A percentile compares a stretch with the other conserved stretches of the same genome.
Conservation (phyloP, 2,329 filamentous ascomycete genomes). For the Epichloe gansuensis region DNA sequence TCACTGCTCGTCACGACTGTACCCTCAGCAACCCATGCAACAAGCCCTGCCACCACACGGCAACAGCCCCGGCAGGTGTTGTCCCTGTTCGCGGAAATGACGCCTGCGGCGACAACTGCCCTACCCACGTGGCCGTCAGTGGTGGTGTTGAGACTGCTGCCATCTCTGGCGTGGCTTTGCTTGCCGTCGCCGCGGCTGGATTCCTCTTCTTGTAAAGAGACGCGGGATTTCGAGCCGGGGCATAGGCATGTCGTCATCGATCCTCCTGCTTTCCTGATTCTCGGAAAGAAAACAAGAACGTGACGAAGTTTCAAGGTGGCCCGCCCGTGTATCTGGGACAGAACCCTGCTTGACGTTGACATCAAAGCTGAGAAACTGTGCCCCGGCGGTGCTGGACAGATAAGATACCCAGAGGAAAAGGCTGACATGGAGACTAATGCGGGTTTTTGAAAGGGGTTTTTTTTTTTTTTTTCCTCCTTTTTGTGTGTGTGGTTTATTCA, state of each 20-base stretch:
- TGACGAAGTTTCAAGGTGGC: too few species aligned
- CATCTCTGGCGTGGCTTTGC: constrained; percentile 1
- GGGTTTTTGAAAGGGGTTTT: too few species aligned
- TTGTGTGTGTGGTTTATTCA: too few species aligned
- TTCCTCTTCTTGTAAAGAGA: constrained; percentile 1
- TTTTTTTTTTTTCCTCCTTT: accelerated
- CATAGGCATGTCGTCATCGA: too few species aligned
- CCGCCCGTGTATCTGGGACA: too few species aligned
- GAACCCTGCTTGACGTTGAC: too few species aligned
- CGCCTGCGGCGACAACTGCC: neutral
- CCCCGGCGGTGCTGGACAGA: too few species aligned
- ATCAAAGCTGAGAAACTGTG: too few species aligned
- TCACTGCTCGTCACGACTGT: neutral
- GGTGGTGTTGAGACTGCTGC: neutral
- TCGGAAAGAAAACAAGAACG: neutral
- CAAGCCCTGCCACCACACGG: neutral
- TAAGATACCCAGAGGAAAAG: too few species aligned
- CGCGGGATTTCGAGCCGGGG: too few species aligned
- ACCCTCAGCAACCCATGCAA: neutral
- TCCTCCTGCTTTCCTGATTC: too few species aligned
- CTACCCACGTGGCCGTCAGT: neutral
- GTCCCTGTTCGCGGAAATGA: neutral
- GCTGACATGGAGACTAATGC: too few species aligned
- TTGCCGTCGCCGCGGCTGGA: constrained; percentile 3
- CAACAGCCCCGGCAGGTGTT: neutral